A percentile compares a stretch with the other conserved stretches of the same genome.
Evolutionary conservation across 2,329 filamentous ascomycete genomes (phyloP).

Genomic region (Helotiales sp.): DNA sequence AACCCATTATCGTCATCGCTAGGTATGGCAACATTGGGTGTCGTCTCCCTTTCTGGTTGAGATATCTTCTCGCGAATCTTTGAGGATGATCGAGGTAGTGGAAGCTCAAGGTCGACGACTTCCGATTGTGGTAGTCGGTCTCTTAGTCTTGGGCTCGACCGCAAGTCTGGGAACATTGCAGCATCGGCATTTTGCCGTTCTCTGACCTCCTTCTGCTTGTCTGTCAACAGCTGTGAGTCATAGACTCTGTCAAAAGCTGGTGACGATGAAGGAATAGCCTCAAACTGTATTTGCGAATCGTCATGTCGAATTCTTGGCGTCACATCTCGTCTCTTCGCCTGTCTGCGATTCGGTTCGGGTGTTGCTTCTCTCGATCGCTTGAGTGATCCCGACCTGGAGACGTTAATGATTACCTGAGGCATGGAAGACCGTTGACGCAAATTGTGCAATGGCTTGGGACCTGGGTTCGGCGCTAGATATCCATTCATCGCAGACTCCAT

Average conservation of each 20-base stretch:
- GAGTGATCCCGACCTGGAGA: background rate
- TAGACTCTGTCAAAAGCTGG: conserved; percentile 46
- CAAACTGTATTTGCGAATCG: conserved; percentile 79
- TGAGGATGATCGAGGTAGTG: conserved; percentile 24
- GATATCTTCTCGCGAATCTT: conserved; percentile 13
- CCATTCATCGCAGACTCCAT: background rate
- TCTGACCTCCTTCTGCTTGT: conserved; percentile 75
- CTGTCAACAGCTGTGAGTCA: conserved; percentile 75
- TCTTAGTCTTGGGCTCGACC: conserved; percentile 48
- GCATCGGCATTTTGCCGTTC: conserved; percentile 67
- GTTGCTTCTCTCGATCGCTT: conserved; percentile 30
- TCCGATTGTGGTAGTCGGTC: conserved; percentile 15
- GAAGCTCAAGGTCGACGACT: conserved; percentile 28
- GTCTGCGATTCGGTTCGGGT: conserved; percentile 38
- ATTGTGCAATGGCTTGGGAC: background rate
- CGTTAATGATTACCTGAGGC: conserved; percentile 26
- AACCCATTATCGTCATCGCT: conserved; percentile 32
- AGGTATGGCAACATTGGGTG: conserved; percentile 24
- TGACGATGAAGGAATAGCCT: conserved; percentile 65
- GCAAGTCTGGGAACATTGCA: conserved; percentile 67
- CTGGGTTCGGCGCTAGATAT: background rate
- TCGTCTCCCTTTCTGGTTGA: conserved; percentile 22
- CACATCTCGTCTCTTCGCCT: conserved; percentile 34
- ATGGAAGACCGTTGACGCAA: conserved; percentile 23
- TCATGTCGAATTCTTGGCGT: conserved; percentile 69